Conservation (phyloP, 306 rosid genomes). For the Inga leiocalycina region DNA sequence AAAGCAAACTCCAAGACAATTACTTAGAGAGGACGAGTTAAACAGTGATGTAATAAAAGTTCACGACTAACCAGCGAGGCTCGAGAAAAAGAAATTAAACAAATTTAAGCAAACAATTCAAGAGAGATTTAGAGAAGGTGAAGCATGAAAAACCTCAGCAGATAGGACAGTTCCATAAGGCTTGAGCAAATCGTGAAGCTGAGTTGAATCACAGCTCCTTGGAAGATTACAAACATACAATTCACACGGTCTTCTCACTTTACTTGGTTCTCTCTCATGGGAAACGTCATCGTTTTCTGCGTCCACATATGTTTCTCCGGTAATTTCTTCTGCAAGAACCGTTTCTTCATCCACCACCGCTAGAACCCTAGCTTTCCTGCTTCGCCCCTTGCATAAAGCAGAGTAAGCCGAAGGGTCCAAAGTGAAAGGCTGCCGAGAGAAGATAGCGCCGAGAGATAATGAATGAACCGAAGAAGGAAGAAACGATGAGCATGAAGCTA, state of each 20-base stretch:
- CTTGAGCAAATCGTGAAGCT: constrained; percentile 54
- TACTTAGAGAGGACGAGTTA: neutral
- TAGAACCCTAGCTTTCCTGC: constrained; percentile 22
- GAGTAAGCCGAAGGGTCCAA: constrained; percentile 3
- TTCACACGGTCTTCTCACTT: constrained; percentile 46
- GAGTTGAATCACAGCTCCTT: constrained; percentile 51
- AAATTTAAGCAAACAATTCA: neutral
- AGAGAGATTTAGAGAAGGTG: neutral
- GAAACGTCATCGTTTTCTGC: constrained; percentile 31
- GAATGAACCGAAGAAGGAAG: neutral
- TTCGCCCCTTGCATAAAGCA: neutral
- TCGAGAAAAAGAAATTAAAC: neutral
- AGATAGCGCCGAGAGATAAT: neutral
- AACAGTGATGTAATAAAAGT: neutral
- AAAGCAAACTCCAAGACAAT: neutral
- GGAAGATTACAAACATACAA: constrained; percentile 74
- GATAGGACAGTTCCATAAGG: constrained; percentile 61
- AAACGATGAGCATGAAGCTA: neutral
- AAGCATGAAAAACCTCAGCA: constrained; percentile 45
- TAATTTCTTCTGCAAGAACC: constrained; percentile 1
- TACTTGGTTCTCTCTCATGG: constrained; percentile 21
- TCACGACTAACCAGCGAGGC: neutral
- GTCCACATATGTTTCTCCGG: constrained; percentile 16
- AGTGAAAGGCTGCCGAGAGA: neutral
- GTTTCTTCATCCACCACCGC: constrained; percentile 38